Evolutionary conservation across 78 protist species (phyloP), one percentile per base, ranked within the genome.

Genomic region (Pigoraptor vietnamica): DNA sequence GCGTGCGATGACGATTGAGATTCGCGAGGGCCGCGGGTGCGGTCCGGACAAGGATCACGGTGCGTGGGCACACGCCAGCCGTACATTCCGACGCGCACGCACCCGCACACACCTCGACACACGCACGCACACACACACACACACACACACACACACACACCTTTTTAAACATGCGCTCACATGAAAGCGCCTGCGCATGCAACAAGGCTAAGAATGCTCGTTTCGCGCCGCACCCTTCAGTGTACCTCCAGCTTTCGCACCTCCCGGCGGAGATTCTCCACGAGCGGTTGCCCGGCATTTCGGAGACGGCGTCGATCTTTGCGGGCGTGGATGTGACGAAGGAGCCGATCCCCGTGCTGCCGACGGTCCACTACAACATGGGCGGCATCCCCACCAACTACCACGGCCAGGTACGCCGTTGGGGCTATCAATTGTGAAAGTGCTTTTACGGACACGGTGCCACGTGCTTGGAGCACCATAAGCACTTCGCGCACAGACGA

Each of bases 321-420:
- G 99, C 99, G 32, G 99, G 99, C 37, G 99, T 98, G 0, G 99
- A 99, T 91, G 98, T 98, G n/a, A 97, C 98, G 95, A 97, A 98
- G 95, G 99, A 99, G 93, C 99, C 99, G 81, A 97, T 98, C 82
- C 99, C 99, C 10, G 97, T 98, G 34, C 91, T 98, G 37, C 99
- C 99, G 81, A 99, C 99, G 56, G 99, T 98, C 55, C 99, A 99
- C 91, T 99, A 99, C 99, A 99, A 98, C 96, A 99, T 99, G 99
- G 99, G 99, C 48, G 99, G 99, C 90, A 93, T 98, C 89, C 99
- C 99, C 39, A 99, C 99, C 89, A 96, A 96, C 95, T 91, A 94
- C 94, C 87, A 87, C 81, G 99, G 99, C 81, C 98, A 98, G 94
- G 98, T n/a, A n/a, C n/a, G n/a, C 56, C 81, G 23, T 36, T 24